Conservation (phyloP, 805 yeast genomes). For the Pichia phayaonensis region DNA sequence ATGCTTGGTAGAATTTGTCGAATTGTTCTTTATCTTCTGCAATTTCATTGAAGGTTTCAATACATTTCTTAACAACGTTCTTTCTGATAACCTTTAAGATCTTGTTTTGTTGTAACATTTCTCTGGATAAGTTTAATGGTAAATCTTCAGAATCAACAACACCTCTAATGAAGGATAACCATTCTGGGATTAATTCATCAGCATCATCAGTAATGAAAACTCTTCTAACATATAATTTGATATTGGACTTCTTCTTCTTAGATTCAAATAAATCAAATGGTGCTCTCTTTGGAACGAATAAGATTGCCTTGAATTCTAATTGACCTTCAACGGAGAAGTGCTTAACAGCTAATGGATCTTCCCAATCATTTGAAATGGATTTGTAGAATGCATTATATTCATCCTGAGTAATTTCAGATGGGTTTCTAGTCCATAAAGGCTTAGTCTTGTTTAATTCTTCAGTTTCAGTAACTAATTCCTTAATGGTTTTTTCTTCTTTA, state of each 20-base stretch:
- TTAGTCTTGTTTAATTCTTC: slow-evolving; percentile 98
- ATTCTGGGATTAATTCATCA: slow-evolving; percentile 98
- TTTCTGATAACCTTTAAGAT: slow-evolving; percentile 98
- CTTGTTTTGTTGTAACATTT: slow-evolving; percentile 99
- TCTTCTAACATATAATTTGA: slow-evolving; percentile 97
- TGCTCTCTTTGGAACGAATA: slow-evolving; percentile 97
- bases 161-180: slow-evolving; percentile 97
- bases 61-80: slow-evolving; percentile 97
- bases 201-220: slow-evolving; percentile 99
- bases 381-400: slow-evolving; percentile 99
- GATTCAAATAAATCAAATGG: slow-evolving; percentile 97
- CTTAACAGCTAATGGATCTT: slow-evolving; percentile 98
- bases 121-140: slow-evolving; percentile 99
- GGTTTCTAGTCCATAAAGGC: slow-evolving; percentile 99
- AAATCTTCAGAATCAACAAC: slow-evolving; percentile 99
- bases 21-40: slow-evolving; percentile 99
- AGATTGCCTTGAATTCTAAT: slow-evolving; percentile 96
- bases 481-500: slow-evolving; percentile 78
- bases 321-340: slow-evolving; percentile 99
- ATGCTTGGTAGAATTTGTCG: slow-evolving; percentile 96
- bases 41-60: slow-evolving; percentile 98
- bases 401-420: slow-evolving; percentile 94
- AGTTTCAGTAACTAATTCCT: slow-evolving; percentile 88
- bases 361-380: slow-evolving; percentile 99
- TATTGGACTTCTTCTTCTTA: slow-evolving; percentile 98